Conservation (phyloP, 2,329 filamentous ascomycete genomes). For the Tetracladium maxilliforme region DNA sequence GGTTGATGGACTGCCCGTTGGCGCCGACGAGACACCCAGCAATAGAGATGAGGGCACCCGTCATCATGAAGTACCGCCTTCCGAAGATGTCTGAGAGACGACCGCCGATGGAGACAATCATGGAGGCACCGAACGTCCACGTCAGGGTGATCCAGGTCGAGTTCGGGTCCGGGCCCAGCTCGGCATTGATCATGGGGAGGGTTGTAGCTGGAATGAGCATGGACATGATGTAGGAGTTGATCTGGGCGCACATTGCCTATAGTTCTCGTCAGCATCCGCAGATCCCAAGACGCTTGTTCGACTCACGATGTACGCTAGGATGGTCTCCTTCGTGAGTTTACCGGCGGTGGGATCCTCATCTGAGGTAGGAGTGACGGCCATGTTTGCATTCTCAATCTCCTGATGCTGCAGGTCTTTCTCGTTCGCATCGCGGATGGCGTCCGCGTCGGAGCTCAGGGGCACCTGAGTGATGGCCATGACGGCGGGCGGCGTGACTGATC, state of each 20-base stretch:
- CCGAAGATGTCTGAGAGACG: conserved; percentile 24
- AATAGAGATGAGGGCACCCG: conserved; percentile 16
- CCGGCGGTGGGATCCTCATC: conserved; percentile 4
- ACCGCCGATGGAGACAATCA: conserved; percentile 18
- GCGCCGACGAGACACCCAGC: conserved; percentile 21
- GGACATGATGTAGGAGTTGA: conserved; percentile 19
- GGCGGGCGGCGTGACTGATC: no score
- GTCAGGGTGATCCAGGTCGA: conserved; percentile 19
- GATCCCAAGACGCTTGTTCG: no score
- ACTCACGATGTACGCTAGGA: conserved; percentile 8
- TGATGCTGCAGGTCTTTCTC: conserved; percentile 5
- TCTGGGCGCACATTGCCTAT: no score
- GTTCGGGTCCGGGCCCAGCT: conserved; percentile 16
- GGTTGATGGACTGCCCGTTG: conserved; percentile 19
- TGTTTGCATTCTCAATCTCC: conserved; percentile 5
- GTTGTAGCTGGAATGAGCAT: conserved; percentile 18
- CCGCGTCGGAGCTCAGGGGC: conserved; percentile 4
- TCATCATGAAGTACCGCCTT: conserved; percentile 20
- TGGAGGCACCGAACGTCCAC: conserved; percentile 16
- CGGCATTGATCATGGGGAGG: conserved; percentile 17
- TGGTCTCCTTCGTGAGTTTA: conserved; percentile 8
- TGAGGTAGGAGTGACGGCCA: conserved; percentile 2
- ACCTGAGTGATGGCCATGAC: conserved; percentile 6
- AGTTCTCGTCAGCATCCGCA: no score
- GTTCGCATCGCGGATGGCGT: no score